Conservation (phyloP, 805 yeast genomes). For the Kodamaea laetipori region DNA sequence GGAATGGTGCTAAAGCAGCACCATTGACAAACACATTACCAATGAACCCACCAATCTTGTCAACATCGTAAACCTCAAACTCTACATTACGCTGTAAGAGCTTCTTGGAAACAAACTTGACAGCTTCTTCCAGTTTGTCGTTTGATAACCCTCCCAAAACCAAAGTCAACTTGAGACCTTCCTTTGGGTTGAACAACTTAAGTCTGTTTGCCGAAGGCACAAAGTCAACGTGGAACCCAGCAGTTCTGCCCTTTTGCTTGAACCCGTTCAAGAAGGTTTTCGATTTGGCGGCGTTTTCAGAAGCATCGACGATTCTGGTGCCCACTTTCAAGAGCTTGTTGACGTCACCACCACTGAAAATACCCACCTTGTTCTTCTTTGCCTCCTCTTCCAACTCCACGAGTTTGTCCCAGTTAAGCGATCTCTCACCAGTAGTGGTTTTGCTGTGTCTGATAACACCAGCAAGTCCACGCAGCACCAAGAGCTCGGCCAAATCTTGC, state of each 20-base stretch:
- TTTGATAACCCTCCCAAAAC: constrained; percentile 73
- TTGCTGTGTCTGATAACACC: constrained; percentile 77
- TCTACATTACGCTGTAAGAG: constrained; percentile 73
- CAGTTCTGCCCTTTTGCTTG: constrained; percentile 61
- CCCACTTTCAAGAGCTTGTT: constrained; percentile 53
- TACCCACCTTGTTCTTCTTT: constrained; percentile 57
- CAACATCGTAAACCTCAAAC: constrained; percentile 66
- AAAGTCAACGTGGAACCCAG: constrained; percentile 69
- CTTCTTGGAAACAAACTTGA: constrained; percentile 53
- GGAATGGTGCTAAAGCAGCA: constrained; percentile 54
- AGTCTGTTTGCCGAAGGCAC: constrained; percentile 70
- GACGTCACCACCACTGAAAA: constrained; percentile 48
- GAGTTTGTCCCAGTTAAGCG: constrained; percentile 75
- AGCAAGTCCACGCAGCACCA: constrained; percentile 71
- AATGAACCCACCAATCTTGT: constrained; percentile 78
- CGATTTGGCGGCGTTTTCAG: constrained; percentile 72
- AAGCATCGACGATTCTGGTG: constrained; percentile 74
- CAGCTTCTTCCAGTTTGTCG: constrained; percentile 48
- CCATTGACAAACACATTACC: constrained; percentile 60
- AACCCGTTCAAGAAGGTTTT: constrained; percentile 72
- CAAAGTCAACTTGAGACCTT: constrained; percentile 65
- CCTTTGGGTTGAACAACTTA: constrained; percentile 67
- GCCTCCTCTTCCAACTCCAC: constrained; percentile 70
- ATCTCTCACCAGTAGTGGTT: constrained; percentile 65
- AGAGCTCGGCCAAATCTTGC: constrained; percentile 57